Base-by-base conservation (phyloP, 1,284 basidiomycete genomes). In the Melampsora larici-populina region DNA sequence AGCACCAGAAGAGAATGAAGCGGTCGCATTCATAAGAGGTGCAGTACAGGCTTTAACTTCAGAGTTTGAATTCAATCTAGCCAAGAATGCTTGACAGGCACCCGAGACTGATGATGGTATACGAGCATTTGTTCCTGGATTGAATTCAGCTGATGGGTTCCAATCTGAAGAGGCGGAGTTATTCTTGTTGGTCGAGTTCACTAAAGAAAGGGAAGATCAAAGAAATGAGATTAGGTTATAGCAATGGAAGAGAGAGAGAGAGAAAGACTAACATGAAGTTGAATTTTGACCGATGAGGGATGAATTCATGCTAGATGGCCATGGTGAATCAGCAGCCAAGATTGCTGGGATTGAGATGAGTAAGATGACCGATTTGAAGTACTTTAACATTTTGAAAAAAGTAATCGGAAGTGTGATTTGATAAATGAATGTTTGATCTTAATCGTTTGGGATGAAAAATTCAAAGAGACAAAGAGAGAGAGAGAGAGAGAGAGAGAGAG, bases 1-100 rank as follows among this genome's bases (percentile, higher is more conserved):
- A 48, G 75, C 58, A 9, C 75, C 75, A 26, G 24, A 43, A 11
- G 66, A 51, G 43, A 77, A 70, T 3, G 75, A 77, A 46, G 66
- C 31, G 15, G 75, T 77, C 2, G 75, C 75, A 48, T 77, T 69
- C n/a, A 70, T 48, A 8, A 77, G 33, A 21, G 75, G 75, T 24
- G 60, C 60, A 0, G 67, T 77, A 48, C 75, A 77, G 24, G 66
- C 31, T 29, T 67, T 77, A 24, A 77, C 68, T 36, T 77, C 46
- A 6, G 66, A 43, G n/a, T 77, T 70, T 17, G 75, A 31, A 46
- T 77, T 77, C 21, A 77, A 33, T 24, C 67, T 51, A 60, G 49
- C 67, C 9, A 77, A 46, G n/a, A 63, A 77, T 11, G 36, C 46
- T 46, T 77, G 75, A 40, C 75, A 77, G 62, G 36, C 33, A 29